phyloP scores from a whole-genome alignment of 169 alveolate genomes.

The Cryptosporidium bovis region DNA sequence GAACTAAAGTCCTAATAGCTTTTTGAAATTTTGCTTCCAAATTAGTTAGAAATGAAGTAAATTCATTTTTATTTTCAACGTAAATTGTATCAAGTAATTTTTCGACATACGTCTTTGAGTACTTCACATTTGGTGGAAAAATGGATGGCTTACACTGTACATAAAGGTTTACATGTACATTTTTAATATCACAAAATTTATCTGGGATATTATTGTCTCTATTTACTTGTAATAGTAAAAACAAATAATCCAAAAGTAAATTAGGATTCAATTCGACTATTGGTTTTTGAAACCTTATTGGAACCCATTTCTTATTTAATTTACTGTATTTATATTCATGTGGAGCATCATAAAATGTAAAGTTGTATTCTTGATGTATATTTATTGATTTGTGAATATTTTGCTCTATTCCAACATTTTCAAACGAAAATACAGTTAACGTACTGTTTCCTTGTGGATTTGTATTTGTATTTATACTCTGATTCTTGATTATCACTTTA shows the following conservation, averaged over 20 bases:
- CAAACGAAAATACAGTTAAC: constrained; percentile 1
- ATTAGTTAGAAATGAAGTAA: background rate
- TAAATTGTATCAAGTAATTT: background rate
- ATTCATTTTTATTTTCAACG: background rate
- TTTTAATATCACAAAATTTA: constrained; percentile 17
- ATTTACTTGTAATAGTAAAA: constrained; percentile 22
- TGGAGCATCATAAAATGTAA: constrained; percentile 33
- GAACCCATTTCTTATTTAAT: constrained; percentile 35
- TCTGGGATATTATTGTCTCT: background rate
- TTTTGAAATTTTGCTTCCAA: constrained; percentile 5
- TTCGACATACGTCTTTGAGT: background rate
- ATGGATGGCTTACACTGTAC: constrained; percentile 22
- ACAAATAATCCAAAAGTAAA: constrained; percentile 1
- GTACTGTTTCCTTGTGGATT: background rate
- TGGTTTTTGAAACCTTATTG: constrained; percentile 6
- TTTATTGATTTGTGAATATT: background rate
- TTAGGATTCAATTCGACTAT: constrained; percentile 20
- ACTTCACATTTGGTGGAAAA: constrained; percentile 22
- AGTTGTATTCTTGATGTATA: constrained; percentile 44
- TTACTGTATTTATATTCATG: constrained; percentile 15
- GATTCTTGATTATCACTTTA: constrained; percentile 17
- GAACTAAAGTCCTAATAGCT: background rate
- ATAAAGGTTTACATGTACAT: constrained; percentile 2
- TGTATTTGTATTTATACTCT: background rate
- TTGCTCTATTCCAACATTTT: constrained; percentile 2